Conservation (phyloP, 164 flowering plant genomes). For the Buxus sempervirens region DNA sequence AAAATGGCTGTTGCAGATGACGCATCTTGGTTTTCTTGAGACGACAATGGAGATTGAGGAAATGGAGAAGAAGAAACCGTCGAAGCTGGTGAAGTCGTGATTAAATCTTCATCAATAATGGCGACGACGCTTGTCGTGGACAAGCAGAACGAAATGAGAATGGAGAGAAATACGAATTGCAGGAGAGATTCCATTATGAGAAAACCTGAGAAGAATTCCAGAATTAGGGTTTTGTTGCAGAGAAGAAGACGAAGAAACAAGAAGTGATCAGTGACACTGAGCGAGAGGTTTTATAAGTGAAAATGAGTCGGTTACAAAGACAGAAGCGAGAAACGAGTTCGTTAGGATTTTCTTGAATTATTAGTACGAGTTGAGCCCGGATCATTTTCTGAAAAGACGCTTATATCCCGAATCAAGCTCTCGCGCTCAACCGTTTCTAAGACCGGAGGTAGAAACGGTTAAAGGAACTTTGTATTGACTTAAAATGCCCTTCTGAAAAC, state of each 20-base stretch:
- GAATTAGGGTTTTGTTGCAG: neutral
- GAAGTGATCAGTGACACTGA: too few species aligned
- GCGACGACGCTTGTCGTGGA: neutral
- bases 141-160: neutral
- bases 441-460: too few species aligned
- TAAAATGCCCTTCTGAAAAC: too few species aligned
- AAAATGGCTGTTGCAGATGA: constrained; percentile 13
- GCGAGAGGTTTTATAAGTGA: too few species aligned
- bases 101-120: neutral
- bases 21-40: neutral
- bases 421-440: too few species aligned
- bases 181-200: constrained; percentile 2
- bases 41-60: neutral
- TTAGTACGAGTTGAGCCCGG: too few species aligned
- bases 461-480: too few species aligned
- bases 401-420: too few species aligned
- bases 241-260: neutral
- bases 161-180: neutral
- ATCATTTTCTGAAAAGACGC: too few species aligned
- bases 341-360: too few species aligned
- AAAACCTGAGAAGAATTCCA: neutral
- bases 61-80: neutral
- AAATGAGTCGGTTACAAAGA: too few species aligned
- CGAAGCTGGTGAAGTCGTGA: neutral
- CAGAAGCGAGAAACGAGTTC: too few species aligned